A percentile compares a stretch with the other conserved stretches of the same genome.
Evolutionary conservation across 805 yeast genomes (phyloP).

Genomic region (Candida hispaniensis): DNA sequence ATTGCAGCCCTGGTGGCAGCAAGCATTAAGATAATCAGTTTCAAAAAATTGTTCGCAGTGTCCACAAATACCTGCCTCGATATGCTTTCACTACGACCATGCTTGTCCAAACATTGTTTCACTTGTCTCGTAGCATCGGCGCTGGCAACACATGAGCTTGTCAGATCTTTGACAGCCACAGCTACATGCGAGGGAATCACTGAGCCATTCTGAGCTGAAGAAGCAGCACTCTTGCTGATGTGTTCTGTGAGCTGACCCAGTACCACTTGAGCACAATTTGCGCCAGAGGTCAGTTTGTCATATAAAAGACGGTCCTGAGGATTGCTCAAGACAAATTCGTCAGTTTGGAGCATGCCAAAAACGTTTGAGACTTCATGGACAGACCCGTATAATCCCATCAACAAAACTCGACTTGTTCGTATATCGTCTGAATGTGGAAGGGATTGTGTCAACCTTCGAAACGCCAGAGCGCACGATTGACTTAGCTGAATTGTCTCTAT

Average conservation of each 20-base stretch:
- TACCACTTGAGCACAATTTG: slow-evolving; percentile 63
- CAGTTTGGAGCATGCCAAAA: slow-evolving; percentile 2
- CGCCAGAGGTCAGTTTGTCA: slow-evolving; percentile 51
- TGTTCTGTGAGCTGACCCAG: slow-evolving; percentile 55
- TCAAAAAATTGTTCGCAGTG: slow-evolving; percentile 68
- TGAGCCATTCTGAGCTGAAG: slow-evolving; percentile 28
- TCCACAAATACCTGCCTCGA: slow-evolving; percentile 65
- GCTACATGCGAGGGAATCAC: slow-evolving; percentile 38
- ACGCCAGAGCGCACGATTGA: slow-evolving; percentile 34
- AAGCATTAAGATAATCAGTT: slow-evolving; percentile 71
- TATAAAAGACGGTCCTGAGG: slow-evolving; percentile 54
- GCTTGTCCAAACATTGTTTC: slow-evolving; percentile 38
- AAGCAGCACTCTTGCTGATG: slow-evolving; percentile 28
- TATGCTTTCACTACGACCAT: slow-evolving; percentile 4
- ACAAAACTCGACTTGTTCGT: slow-evolving; percentile 53
- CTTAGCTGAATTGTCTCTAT: too few relatives aligned
- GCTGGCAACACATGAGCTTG: slow-evolving; percentile 64
- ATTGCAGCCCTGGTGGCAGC: slow-evolving; percentile 76
- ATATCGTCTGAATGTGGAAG: too few relatives aligned
- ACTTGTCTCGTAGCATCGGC: slow-evolving; percentile 71
- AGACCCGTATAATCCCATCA: slow-evolving; percentile 50
- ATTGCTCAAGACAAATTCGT: slow-evolving; percentile 1
- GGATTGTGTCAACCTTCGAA: slow-evolving; percentile 41
- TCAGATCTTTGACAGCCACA: slow-evolving; percentile 61
- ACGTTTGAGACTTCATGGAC: slow-evolving; percentile 42